Percentiles rank a stretch among this genome's conserved stretches.
Conservation (phyloP, 495 filamentous ascomycete genomes). For the Neurospora sublineolata region DNA sequence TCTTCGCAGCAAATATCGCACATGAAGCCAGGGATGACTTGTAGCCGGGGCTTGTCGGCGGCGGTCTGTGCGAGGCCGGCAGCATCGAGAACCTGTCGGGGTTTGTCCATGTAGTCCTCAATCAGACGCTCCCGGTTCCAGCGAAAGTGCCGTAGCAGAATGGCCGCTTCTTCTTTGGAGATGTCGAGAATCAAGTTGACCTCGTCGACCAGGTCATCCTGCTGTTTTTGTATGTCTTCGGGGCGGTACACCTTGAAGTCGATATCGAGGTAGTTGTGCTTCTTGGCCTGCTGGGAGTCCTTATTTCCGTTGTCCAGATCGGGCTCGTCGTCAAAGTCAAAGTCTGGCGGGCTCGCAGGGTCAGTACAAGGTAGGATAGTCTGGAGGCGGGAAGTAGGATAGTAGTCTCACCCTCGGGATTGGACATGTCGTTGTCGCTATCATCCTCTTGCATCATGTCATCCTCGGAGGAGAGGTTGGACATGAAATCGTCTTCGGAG, state of each 20-base stretch:
- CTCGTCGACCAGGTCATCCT: conserved; percentile 75
- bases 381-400: neutral
- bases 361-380: neutral
- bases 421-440: conserved; percentile 64
- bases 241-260: conserved; percentile 73
- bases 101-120: conserved; percentile 85
- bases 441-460: conserved; percentile 59
- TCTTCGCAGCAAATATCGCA: conserved; percentile 98
- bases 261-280: conserved; percentile 64
- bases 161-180: conserved; percentile 75
- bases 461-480: conserved; percentile 64
- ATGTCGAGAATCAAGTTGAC: conserved; percentile 80
- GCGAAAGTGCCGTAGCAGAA: conserved; percentile 72
- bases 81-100: conserved; percentile 65
- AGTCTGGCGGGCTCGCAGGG: conserved; percentile 33
- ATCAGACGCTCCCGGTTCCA: conserved; percentile 96
- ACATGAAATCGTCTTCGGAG: conserved; percentile 94
- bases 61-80: conserved; percentile 65
- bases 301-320: conserved; percentile 67
- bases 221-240: conserved; percentile 65
- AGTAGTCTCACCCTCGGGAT: conserved; percentile 52
- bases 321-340: conserved; percentile 58
- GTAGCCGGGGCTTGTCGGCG: conserved; percentile 51
- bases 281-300: conserved; percentile 55
- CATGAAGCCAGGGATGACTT: conserved; percentile 61